Percentiles rank a stretch among this genome's conserved stretches.
These are phyloP conservation scores for Fagus crenata DNA, from an alignment of 306 rosid species.

Conservation along the genomic window DNA sequence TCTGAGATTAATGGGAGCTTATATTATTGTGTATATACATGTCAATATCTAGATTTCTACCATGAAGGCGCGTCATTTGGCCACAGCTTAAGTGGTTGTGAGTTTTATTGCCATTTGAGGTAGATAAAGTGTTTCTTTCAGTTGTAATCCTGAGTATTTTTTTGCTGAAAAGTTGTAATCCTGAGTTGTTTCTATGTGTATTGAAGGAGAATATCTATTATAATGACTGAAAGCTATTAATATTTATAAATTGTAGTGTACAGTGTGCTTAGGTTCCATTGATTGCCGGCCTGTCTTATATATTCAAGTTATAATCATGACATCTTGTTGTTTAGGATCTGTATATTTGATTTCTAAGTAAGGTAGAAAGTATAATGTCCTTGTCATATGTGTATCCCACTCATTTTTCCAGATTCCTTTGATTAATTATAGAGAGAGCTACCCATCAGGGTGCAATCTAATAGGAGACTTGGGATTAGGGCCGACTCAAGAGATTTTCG, in stretches of 20 bases:
- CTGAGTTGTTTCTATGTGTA: not conserved
- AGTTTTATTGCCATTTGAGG: not conserved
- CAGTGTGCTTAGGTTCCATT: not conserved
- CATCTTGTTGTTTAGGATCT: not conserved
- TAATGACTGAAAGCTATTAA: not conserved
- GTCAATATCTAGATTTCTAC: slow-evolving; percentile 16
- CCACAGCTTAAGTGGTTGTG: not conserved
- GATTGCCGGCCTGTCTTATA: not conserved
- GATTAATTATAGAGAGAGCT: not conserved
- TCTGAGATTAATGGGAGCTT: slow-evolving; percentile 17
- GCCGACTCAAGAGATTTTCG: too few relatives aligned
- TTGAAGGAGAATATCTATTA: not conserved
- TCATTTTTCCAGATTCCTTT: not conserved
- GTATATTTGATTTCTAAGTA: not conserved
- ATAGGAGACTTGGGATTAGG: too few relatives aligned
- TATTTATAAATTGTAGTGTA: not conserved
- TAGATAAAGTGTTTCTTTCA: not conserved
- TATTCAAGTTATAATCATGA: not conserved
- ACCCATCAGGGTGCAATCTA: too few relatives aligned
- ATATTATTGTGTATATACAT: slow-evolving; percentile 26
- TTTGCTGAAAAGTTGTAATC: not conserved
- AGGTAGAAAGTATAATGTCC: not conserved
- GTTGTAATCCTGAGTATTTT: too few relatives aligned
- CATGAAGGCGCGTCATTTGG: not conserved
- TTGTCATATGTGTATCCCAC: not conserved